phyloP scores from a whole-genome alignment of 345 rosid genomes.

The Arabidopsis suecica region DNA sequence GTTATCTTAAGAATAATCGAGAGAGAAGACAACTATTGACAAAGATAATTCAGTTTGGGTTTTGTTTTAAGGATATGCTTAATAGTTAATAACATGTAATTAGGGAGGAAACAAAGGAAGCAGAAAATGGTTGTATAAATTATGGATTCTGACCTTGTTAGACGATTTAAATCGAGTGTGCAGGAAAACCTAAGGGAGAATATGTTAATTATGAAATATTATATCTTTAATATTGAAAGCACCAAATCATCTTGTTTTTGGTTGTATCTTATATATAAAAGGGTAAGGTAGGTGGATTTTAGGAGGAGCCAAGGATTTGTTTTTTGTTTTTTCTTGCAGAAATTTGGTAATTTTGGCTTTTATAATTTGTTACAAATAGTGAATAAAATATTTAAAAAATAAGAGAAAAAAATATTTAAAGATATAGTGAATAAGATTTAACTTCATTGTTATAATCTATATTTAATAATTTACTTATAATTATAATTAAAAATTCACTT shows the following conservation, averaged over 20 bases:
- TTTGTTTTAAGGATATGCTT: not conserved
- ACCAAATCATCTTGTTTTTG: not conserved
- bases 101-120: conserved; percentile 15
- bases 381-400: not conserved
- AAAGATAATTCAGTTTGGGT: not conserved
- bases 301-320: conserved; percentile 24
- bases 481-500: not conserved
- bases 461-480: not conserved
- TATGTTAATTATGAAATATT: not conserved
- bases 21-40: not conserved
- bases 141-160: not conserved
- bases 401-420: not conserved
- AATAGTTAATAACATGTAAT: not conserved
- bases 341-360: conserved; percentile 11
- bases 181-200: conserved; percentile 24
- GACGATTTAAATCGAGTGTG: not conserved
- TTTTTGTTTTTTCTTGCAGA: conserved; percentile 14
- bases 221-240: not conserved
- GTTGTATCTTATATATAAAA: conserved; percentile 19
- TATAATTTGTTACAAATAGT: not conserved
- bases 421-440: not conserved
- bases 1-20: conserved; percentile 27
- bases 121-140: not conserved
- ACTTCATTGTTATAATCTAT: not conserved
- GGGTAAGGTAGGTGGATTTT: conserved; percentile 30